A percentile compares a stretch with the other conserved stretches of the same genome.
phyloP scores from a whole-genome alignment of 2,329 filamentous ascomycete genomes.

The Knoxdaviesia proteae region DNA sequence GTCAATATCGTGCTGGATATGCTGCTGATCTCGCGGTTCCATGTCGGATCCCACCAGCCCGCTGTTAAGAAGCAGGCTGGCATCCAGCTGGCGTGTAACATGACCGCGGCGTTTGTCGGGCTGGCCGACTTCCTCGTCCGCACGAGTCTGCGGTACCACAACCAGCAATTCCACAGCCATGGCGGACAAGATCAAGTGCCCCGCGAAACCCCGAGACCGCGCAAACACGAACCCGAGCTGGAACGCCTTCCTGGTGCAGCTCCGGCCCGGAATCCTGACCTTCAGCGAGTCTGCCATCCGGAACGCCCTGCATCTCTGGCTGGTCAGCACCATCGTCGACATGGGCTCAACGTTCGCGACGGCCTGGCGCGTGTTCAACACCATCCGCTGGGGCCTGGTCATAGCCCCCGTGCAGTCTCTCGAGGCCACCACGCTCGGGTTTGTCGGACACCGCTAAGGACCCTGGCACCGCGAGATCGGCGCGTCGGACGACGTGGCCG shows the following conservation, averaged over 20 bases:
- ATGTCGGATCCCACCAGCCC: constrained; percentile 30
- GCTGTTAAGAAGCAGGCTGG: constrained; percentile 43
- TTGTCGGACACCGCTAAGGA: constrained; percentile 48
- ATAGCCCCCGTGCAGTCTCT: constrained; percentile 53
- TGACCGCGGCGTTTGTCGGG: constrained; percentile 31
- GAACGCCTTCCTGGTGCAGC: constrained; percentile 24
- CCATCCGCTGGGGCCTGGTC: constrained; percentile 51
- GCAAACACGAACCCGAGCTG: constrained; percentile 17
- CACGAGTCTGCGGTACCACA: constrained; percentile 11
- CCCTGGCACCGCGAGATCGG: constrained; percentile 26
- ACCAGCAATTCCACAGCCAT: not conserved
- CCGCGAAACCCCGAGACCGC: not conserved
- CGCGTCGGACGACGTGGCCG: constrained; percentile 31
- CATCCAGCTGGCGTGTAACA: constrained; percentile 39
- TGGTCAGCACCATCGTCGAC: constrained; percentile 41
- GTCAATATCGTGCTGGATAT: constrained; percentile 49
- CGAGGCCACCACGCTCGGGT: constrained; percentile 42
- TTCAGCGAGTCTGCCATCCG: constrained; percentile 44
- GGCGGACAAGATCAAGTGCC: not conserved
- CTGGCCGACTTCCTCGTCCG: constrained; percentile 37
- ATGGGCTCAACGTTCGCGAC: constrained; percentile 46
- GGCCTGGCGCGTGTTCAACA: constrained; percentile 55
- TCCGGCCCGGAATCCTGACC: constrained; percentile 34
- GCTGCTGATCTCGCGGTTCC: constrained; percentile 43
- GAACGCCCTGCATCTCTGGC: constrained; percentile 52